These are phyloP conservation scores for Cytospora mali DNA, from an alignment of 2,329 filamentous ascomycete genomes.

Conservation along the genomic window DNA sequence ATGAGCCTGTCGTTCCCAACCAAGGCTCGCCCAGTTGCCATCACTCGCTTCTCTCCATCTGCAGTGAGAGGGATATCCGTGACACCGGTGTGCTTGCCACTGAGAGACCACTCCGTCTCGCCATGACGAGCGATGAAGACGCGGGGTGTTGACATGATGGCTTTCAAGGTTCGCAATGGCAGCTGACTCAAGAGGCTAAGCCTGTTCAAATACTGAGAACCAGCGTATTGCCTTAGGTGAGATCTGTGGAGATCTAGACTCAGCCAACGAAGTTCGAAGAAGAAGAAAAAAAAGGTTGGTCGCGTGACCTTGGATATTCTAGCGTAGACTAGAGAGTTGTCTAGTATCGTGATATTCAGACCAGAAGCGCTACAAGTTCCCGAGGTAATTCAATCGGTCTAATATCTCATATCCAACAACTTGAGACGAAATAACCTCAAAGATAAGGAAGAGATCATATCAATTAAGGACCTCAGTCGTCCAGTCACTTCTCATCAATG, in stretches of 20 bases:
- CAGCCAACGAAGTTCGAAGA: no score
- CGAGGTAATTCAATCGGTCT: no score
- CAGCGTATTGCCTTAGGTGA: neutral
- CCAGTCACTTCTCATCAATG: no score
- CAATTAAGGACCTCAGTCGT: no score
- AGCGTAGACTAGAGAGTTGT: neutral
- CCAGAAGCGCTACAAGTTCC: neutral
- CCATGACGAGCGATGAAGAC: conserved; percentile 87
- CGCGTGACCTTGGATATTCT: neutral
- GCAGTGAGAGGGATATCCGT: conserved; percentile 86
- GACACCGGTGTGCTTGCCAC: conserved; percentile 79
- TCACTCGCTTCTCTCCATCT: conserved; percentile 76
- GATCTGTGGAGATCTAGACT: neutral
- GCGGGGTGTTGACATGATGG: conserved; percentile 60
- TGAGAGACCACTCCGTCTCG: conserved; percentile 93
- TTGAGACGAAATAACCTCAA: no score
- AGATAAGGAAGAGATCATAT: no score
- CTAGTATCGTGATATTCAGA: neutral
- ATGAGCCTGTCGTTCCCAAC: conserved; percentile 85
- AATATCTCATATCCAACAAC: no score
- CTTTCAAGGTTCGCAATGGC: neutral
- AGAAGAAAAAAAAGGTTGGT: no score
- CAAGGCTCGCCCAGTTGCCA: conserved; percentile 78
- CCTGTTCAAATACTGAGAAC: conserved; percentile 3
- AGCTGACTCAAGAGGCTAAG: conserved; percentile 1